Percentiles rank a stretch among this genome's conserved stretches.
Evolutionary conservation across 371 early-diverging fungal species (phyloP).

Genomic region (Apophysomyces sp.): DNA sequence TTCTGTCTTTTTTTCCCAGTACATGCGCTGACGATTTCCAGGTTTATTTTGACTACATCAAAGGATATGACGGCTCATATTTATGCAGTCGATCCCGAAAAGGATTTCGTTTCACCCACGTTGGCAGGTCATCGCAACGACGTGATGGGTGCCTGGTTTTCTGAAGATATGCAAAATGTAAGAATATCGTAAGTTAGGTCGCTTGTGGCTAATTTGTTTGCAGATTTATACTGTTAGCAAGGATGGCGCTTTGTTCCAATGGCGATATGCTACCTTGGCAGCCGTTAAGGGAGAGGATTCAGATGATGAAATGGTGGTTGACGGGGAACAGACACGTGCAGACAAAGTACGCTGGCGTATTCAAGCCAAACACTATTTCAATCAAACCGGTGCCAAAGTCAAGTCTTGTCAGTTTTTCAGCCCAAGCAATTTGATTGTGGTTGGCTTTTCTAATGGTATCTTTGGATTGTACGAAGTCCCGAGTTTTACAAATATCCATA

Average conservation of each 20-base stretch:
- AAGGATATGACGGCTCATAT: slow-evolving; percentile 93
- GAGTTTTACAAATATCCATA: slow-evolving; percentile 83
- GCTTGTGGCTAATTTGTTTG: neutral
- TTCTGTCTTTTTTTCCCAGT: neutral
- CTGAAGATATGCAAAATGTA: slow-evolving; percentile 70
- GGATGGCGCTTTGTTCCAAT: slow-evolving; percentile 89
- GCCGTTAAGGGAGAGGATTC: slow-evolving; percentile 36
- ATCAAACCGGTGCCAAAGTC: slow-evolving; percentile 72
- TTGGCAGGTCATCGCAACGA: slow-evolving; percentile 86
- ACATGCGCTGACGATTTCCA: slow-evolving; percentile 5
- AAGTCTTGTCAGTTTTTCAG: slow-evolving; percentile 81
- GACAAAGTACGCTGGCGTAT: slow-evolving; percentile 65
- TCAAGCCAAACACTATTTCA: slow-evolving; percentile 68
- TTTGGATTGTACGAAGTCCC: slow-evolving; percentile 98
- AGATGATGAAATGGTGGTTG: slow-evolving; percentile 54
- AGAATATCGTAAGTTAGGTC: neutral
- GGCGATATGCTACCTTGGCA: slow-evolving; percentile 59
- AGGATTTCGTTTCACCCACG: slow-evolving; percentile 66
- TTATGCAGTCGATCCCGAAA: slow-evolving; percentile 67
- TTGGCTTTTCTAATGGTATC: slow-evolving; percentile 90
- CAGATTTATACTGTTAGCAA: slow-evolving; percentile 85
- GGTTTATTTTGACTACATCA: slow-evolving; percentile 78
- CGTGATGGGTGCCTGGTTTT: slow-evolving; percentile 92
- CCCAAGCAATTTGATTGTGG: slow-evolving; percentile 74
- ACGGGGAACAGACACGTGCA: slow-evolving; percentile 47